phyloP scores from a whole-genome alignment of 2,329 filamentous ascomycete genomes.

The Calonectria hawksworthii region DNA sequence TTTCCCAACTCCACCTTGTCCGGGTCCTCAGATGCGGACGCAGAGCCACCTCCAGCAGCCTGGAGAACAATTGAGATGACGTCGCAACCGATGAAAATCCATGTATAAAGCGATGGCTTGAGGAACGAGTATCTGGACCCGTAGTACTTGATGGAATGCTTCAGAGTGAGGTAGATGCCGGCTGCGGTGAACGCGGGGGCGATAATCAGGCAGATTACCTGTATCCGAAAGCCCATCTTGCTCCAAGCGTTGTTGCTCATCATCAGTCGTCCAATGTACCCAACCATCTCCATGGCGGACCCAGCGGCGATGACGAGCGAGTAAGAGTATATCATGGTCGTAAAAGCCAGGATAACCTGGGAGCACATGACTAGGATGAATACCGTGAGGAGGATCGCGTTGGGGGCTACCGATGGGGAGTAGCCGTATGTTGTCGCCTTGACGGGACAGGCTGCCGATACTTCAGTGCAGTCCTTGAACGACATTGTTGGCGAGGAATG shows the following conservation, averaged over 20 bases:
- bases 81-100: slow-evolving; percentile 38
- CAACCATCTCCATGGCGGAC: slow-evolving; percentile 55
- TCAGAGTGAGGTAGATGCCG: slow-evolving; percentile 61
- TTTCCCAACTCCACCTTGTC: neutral
- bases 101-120: slow-evolving; percentile 59
- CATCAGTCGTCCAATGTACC: slow-evolving; percentile 57
- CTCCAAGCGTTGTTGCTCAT: slow-evolving; percentile 57
- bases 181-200: slow-evolving; percentile 60
- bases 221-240: slow-evolving; percentile 54
- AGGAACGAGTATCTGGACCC: slow-evolving; percentile 57
- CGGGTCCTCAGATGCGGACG: neutral
- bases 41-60: neutral
- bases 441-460: slow-evolving; percentile 43
- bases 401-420: slow-evolving; percentile 36
- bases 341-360: slow-evolving; percentile 50
- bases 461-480: slow-evolving; percentile 30
- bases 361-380: slow-evolving; percentile 51
- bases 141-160: slow-evolving; percentile 60
- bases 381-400: slow-evolving; percentile 50
- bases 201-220: slow-evolving; percentile 57
- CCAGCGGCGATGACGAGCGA: slow-evolving; percentile 54
- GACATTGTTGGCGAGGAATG: neutral
- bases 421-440: slow-evolving; percentile 43
- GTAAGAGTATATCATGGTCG: slow-evolving; percentile 55
- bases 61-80: neutral